Base-by-base conservation (phyloP, 495 filamentous ascomycete genomes). In the Pseudotulostoma volvatum region DNA sequence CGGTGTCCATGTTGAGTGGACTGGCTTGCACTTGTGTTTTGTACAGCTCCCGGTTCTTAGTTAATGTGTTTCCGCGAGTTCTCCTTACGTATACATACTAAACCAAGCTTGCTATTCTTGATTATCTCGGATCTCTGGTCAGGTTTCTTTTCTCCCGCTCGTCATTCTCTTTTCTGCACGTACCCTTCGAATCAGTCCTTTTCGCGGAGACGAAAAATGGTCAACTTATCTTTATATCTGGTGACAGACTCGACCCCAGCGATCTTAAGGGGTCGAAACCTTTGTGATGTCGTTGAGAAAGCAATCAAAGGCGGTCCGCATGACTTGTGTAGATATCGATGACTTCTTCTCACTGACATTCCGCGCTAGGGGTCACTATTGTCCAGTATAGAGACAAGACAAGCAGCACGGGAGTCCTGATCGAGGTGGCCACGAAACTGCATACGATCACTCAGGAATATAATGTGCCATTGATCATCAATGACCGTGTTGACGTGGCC, bases 401-500 rank as follows among this genome's bases (percentile, higher is more conserved):
- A 7, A 77, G 75, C 50, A 79, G 85, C 39, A 93, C 86, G 0
- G 77, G 66, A 3, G 64, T 64, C 15, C 67, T 90, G 40, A 70
- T 94, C 16, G 52, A 61, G n/a, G 83, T 68, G 19, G 86, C 74
- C n/a, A 66, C 63, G 44, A 66, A 61, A 44, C 65, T 95, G 28
- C 83, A 86, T 54, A 47, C 64, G 9, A 61, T 93, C 34, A 86
- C 83, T 8, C 57, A 60, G 44, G 58, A 49, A n/a, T 65, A 80
- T 47, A 60, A 67, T 13, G 75, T 94, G 0, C 90, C 88, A 18
- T 67, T 97, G 35, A 60, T 97, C 28, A 87, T 97, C 60, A 95
- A 97, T 53, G 90, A 97, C 56, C 79, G 86, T n/a, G 69, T 93
- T 3, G 87, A 93, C 61, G 82, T 97, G 13, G 86, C 85, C 16